These are phyloP conservation scores for Durio zibethinus DNA, from an alignment of 345 rosid species.

Conservation along the genomic window DNA sequence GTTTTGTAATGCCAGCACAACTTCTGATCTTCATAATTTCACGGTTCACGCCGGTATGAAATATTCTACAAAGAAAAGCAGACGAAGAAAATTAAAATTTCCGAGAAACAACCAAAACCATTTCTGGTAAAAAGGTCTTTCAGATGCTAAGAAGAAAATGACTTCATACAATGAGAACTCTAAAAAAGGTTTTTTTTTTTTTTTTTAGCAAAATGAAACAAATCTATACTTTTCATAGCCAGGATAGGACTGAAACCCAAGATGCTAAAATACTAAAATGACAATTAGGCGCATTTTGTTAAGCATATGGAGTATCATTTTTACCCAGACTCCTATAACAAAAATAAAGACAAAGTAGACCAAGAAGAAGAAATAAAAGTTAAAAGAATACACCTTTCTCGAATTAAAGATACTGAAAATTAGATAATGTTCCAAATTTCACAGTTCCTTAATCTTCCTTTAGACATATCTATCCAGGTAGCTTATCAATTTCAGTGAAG, in stretches of 20 bases:
- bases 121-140: neutral
- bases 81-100: neutral
- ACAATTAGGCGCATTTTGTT: neutral
- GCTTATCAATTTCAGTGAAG: conserved; percentile 4
- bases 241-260: neutral
- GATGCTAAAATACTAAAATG: neutral
- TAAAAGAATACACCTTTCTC: neutral
- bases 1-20: conserved; percentile 48
- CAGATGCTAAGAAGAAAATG: neutral
- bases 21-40: conserved; percentile 53
- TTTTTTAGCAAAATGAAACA: neutral
- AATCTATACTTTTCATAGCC: neutral
- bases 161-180: neutral
- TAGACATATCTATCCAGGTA: neutral
- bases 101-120: neutral
- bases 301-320: neutral
- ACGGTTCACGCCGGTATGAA: neutral
- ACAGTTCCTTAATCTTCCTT: neutral
- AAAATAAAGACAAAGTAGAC: neutral
- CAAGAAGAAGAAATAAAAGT: neutral
- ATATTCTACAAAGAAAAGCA: conserved; percentile 23
- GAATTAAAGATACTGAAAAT: neutral
- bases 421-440: neutral
- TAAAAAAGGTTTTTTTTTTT: neutral
- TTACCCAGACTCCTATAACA: neutral